Evolutionary conservation across 2,329 filamentous ascomycete genomes (phyloP).

Genomic region (Exophiala lecanii-corni): DNA sequence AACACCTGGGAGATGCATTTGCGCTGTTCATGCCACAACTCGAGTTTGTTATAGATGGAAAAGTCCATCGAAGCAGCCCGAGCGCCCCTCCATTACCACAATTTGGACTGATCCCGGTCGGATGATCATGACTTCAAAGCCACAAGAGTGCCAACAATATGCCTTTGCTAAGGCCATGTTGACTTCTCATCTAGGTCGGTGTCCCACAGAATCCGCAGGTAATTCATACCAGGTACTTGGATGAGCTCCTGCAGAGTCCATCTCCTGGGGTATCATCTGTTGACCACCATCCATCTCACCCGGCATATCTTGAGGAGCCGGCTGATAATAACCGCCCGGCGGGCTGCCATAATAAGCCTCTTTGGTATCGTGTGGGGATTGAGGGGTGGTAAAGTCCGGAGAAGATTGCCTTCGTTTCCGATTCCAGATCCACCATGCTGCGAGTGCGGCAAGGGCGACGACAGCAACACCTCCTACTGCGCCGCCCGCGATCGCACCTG

Average conservation of each 20-base stretch:
- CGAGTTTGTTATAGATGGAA: too few species aligned
- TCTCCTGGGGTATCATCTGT: slow-evolving; percentile 1
- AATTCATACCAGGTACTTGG: not conserved
- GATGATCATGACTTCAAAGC: too few species aligned
- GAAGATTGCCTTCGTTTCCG: not conserved
- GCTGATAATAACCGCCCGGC: slow-evolving; percentile 1
- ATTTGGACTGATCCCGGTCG: too few species aligned
- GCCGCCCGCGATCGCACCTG: slow-evolving; percentile 1
- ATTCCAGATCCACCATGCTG: not conserved
- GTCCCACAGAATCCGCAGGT: not conserved
- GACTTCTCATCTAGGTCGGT: too few species aligned
- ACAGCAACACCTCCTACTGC: not conserved
- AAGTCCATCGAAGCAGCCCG: too few species aligned
- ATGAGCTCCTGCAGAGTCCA: not conserved
- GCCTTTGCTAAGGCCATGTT: too few species aligned
- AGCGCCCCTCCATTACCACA: too few species aligned
- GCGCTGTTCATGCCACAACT: too few species aligned
- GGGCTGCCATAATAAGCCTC: not conserved
- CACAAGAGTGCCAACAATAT: too few species aligned
- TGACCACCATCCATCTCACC: slow-evolving; percentile 2
- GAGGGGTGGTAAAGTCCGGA: not conserved
- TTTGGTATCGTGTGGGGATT: slow-evolving; percentile 1
- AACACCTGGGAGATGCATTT: too few species aligned
- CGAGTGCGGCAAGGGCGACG: not conserved
- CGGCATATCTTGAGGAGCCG: not conserved